Evolutionary conservation across 192 early-diverging fungal species (phyloP).

Genomic region (Podila epigama): DNA sequence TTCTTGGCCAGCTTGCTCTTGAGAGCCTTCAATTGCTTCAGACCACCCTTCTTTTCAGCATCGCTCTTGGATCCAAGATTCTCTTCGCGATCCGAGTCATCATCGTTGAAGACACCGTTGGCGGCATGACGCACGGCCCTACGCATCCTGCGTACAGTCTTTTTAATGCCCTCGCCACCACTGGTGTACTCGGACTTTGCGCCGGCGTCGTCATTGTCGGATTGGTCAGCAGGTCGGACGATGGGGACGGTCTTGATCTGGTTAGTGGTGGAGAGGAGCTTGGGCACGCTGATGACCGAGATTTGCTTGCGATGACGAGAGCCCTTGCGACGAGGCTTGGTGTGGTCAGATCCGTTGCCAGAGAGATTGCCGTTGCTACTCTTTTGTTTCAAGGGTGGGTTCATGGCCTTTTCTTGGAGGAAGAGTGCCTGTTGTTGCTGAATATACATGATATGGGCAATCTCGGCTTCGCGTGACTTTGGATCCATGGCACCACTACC

Average conservation of each 20-base stretch:
- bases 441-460: conserved; percentile 49
- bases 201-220: conserved; percentile 44
- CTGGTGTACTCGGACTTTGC: conserved; percentile 43
- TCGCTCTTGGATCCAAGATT: conserved; percentile 43
- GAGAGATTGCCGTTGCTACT: conserved; percentile 44
- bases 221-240: conserved; percentile 42
- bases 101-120: conserved; percentile 35
- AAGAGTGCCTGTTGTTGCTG: conserved; percentile 48
- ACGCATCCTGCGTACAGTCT: conserved; percentile 35
- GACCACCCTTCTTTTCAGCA: conserved; percentile 49
- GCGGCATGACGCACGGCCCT: conserved; percentile 41
- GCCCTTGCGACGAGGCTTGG: conserved; percentile 25
- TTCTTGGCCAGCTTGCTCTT: conserved; percentile 48
- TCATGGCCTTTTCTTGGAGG: conserved; percentile 46
- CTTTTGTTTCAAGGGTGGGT: conserved; percentile 27
- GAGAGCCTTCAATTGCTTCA: conserved; percentile 43
- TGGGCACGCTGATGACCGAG: conserved; percentile 43
- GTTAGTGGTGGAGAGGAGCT: conserved; percentile 34
- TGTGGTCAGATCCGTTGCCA: conserved; percentile 22
- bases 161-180: conserved; percentile 46
- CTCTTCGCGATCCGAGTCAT: conserved; percentile 44
- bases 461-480: conserved; percentile 39
- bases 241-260: conserved; percentile 46
- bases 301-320: conserved; percentile 45
- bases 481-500: conserved; percentile 10